Percentiles rank a stretch among this genome's conserved stretches.
Conservation (phyloP, 2,329 filamentous ascomycete genomes). For the Xylariaceae sp. region DNA sequence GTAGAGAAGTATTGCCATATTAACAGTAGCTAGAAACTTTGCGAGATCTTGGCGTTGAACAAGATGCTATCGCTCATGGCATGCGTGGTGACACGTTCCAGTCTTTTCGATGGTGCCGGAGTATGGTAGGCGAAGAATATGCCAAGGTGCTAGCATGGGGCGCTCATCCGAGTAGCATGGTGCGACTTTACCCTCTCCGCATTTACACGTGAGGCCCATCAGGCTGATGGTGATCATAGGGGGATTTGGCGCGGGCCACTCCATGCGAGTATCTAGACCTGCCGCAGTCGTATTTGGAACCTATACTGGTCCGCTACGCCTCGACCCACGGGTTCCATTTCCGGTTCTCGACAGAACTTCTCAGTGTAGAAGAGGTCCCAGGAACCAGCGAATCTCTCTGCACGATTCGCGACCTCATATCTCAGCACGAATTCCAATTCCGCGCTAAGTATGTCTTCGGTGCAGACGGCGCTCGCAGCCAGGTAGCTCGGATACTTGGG, state of each 20-base stretch:
- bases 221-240: conserved; percentile 37
- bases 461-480: conserved; percentile 56
- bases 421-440: conserved; percentile 48
- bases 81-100: conserved; percentile 50
- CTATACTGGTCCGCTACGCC: conserved; percentile 49
- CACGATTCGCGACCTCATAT: conserved; percentile 45
- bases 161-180: conserved; percentile 51
- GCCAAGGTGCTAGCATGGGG: conserved; percentile 58
- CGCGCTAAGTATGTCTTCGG: conserved; percentile 64
- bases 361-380: conserved; percentile 36
- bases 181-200: conserved; percentile 28
- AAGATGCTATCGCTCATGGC: conserved; percentile 45
- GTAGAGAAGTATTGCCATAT: not conserved
- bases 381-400: conserved; percentile 25
- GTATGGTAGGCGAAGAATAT: conserved; percentile 59
- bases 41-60: conserved; percentile 57
- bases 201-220: not conserved
- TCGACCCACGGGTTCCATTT: conserved; percentile 45
- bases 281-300: conserved; percentile 52
- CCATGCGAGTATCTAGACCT: conserved; percentile 51
- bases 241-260: conserved; percentile 49
- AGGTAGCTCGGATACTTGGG: conserved; percentile 45
- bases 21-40: conserved; percentile 51
- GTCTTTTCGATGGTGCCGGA: conserved; percentile 59
- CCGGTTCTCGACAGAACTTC: conserved; percentile 47